Evolutionary conservation across 495 filamentous ascomycete genomes (phyloP).

Genomic region (Ascodesmis nigricans): DNA sequence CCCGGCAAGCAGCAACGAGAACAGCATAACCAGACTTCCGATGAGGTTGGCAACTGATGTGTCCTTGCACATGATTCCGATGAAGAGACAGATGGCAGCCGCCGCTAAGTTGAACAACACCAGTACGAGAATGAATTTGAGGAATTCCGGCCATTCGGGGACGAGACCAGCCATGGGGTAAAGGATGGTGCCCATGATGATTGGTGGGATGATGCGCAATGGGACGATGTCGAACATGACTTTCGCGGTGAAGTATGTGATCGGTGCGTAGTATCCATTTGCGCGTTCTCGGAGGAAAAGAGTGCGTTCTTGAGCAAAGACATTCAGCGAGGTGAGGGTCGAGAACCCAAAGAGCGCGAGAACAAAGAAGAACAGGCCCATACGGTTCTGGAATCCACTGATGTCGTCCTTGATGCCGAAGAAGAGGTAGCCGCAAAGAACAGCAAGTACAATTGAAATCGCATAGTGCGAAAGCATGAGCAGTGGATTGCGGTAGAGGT

Average conservation of each 20-base stretch:
- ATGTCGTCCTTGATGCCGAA: conserved; percentile 92
- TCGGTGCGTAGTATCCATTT: conserved; percentile 91
- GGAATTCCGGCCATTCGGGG: conserved; percentile 59
- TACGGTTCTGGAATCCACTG: conserved; percentile 88
- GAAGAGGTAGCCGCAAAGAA: conserved; percentile 86
- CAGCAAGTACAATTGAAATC: conserved; percentile 87
- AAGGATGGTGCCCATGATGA: conserved; percentile 89
- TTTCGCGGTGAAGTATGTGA: conserved; percentile 92
- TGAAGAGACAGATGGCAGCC: conserved; percentile 79
- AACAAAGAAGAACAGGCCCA: conserved; percentile 97
- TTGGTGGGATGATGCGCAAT: conserved; percentile 75
- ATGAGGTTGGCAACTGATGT: conserved; percentile 84
- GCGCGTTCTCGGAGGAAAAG: conserved; percentile 85
- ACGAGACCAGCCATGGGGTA: conserved; percentile 98
- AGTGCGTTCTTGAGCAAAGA: conserved; percentile 80
- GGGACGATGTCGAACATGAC: conserved; percentile 90
- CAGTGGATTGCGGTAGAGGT: conserved; percentile 94
- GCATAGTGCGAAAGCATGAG: conserved; percentile 98
- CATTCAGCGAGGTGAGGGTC: conserved; percentile 77
- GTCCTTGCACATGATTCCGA: conserved; percentile 86
- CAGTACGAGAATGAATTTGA: conserved; percentile 75
- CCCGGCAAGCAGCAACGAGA: conserved; percentile 84
- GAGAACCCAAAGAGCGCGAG: conserved; percentile 92
- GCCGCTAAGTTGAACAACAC: conserved; percentile 93
- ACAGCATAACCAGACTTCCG: conserved; percentile 91